Conservation (phyloP, 1,139 yeast genomes). For the Suhomyces taliae region DNA sequence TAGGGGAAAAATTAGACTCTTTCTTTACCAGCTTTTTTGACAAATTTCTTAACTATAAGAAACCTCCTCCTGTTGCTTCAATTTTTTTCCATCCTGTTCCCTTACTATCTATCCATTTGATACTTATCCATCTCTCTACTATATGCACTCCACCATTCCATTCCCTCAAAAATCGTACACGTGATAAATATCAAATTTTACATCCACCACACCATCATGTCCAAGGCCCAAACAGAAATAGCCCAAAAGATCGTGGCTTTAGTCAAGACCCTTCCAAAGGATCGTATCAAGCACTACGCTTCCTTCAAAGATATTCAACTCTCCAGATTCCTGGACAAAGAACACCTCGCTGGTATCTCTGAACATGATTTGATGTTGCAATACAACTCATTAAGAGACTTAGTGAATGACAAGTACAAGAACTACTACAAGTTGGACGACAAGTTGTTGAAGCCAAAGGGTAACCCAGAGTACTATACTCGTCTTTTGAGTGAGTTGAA, state of each 20-base stretch:
- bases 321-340: conserved; percentile 43
- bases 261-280: conserved; percentile 57
- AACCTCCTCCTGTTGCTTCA: too few species aligned
- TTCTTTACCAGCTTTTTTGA: too few species aligned
- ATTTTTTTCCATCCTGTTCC: too few species aligned
- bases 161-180: background rate
- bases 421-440: conserved; percentile 64
- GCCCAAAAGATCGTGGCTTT: conserved; percentile 39
- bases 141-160: too few species aligned
- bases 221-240: conserved; percentile 21
- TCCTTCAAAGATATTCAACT: conserved; percentile 68
- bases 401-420: conserved; percentile 62
- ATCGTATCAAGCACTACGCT: conserved; percentile 62
- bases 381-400: conserved; percentile 55
- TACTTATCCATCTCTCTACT: too few species aligned
- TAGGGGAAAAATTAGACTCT: too few species aligned
- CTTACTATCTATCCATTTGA: too few species aligned
- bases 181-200: background rate
- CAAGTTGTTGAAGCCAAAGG: conserved; percentile 71
- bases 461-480: conserved; percentile 77
- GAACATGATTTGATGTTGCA: conserved; percentile 61
- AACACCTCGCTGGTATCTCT: conserved; percentile 24
- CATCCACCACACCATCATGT: conserved; percentile 1
- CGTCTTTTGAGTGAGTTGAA: conserved; percentile 68
- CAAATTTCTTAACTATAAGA: too few species aligned